phyloP scores from a whole-genome alignment of 106 monocot genomes.

The Alisma plantagoaquatica region DNA sequence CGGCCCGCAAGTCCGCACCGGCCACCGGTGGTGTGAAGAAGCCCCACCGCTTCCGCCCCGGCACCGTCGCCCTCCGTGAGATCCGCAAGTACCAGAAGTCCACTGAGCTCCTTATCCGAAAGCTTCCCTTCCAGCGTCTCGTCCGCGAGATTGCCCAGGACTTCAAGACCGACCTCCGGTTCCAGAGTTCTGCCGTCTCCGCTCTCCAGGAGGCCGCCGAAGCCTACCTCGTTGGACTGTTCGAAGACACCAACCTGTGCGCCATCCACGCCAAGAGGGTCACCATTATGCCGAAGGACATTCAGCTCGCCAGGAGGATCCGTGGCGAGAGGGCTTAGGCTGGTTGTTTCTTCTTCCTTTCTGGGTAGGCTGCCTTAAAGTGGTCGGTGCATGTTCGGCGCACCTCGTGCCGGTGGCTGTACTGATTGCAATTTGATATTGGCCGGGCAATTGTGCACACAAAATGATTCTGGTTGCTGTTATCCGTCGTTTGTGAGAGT shows the following conservation, averaged over 20 bases:
- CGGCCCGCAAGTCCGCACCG: slow-evolving; percentile 9
- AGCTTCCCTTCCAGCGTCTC: slow-evolving; percentile 42
- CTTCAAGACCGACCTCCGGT: slow-evolving; percentile 54
- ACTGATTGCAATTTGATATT: no score
- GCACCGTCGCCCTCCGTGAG: slow-evolving; percentile 20
- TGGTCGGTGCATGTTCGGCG: no score
- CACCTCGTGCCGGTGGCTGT: no score
- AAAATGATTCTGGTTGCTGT: no score
- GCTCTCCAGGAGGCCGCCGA: slow-evolving; percentile 69
- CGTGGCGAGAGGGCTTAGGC: slow-evolving; percentile 46
- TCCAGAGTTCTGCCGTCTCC: slow-evolving; percentile 57
- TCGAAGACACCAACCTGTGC: slow-evolving; percentile 73
- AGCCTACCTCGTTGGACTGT: slow-evolving; percentile 63
- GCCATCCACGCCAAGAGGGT: slow-evolving; percentile 74
- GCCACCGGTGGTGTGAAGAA: slow-evolving; percentile 16
- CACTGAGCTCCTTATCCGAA: slow-evolving; percentile 42
- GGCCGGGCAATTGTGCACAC: no score
- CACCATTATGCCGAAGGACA: slow-evolving; percentile 80
- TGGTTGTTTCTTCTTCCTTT: no score
- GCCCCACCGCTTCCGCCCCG: slow-evolving; percentile 13
- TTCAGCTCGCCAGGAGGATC: slow-evolving; percentile 57
- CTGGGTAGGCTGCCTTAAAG: no score
- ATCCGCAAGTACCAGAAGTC: slow-evolving; percentile 55
- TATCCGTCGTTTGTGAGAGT: no score
- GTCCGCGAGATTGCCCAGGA: slow-evolving; percentile 62